These are phyloP conservation scores for Volvox reticuliferus DNA, from an alignment of 139 green algal genomes.

Conservation along the genomic window DNA sequence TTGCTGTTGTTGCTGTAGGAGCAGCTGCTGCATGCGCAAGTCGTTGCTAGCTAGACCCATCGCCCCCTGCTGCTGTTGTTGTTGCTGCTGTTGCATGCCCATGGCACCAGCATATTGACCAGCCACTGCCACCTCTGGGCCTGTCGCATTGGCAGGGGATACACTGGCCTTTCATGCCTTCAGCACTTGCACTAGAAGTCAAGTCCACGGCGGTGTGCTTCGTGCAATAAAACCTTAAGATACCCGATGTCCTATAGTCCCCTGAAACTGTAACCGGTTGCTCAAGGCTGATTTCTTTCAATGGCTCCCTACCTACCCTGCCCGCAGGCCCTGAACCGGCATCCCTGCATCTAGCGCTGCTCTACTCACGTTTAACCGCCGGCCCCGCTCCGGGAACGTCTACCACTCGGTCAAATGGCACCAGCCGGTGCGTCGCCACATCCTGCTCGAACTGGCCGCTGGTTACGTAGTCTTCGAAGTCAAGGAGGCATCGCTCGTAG, in stretches of 20 bases:
- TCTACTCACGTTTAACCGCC: slow-evolving; percentile 23
- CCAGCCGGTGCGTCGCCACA: background rate
- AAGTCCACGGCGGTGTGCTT: too few relatives aligned
- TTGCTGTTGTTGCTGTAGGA: slow-evolving; percentile 24
- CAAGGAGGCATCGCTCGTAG: slow-evolving; percentile 86
- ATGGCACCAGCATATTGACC: background rate
- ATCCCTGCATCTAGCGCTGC: too few relatives aligned
- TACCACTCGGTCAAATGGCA: slow-evolving; percentile 10
- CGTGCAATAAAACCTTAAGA: too few relatives aligned
- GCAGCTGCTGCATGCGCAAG: slow-evolving; percentile 25
- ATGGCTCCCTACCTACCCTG: too few relatives aligned
- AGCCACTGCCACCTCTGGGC: background rate
- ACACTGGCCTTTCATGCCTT: too few relatives aligned
- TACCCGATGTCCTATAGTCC: too few relatives aligned
- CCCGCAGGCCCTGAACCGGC: too few relatives aligned
- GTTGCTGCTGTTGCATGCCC: background rate
- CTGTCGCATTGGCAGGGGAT: background rate
- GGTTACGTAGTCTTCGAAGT: slow-evolving; percentile 85
- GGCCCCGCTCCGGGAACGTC: background rate
- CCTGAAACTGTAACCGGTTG: too few relatives aligned
- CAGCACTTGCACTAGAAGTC: too few relatives aligned
- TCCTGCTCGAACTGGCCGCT: slow-evolving; percentile 33
- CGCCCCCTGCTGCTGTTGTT: slow-evolving; percentile 24
- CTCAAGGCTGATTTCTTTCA: too few relatives aligned
- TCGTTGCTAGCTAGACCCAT: slow-evolving; percentile 1